phyloP scores from a whole-genome alignment of 2,329 filamentous ascomycete genomes.

The Zopfia rhizophila region DNA sequence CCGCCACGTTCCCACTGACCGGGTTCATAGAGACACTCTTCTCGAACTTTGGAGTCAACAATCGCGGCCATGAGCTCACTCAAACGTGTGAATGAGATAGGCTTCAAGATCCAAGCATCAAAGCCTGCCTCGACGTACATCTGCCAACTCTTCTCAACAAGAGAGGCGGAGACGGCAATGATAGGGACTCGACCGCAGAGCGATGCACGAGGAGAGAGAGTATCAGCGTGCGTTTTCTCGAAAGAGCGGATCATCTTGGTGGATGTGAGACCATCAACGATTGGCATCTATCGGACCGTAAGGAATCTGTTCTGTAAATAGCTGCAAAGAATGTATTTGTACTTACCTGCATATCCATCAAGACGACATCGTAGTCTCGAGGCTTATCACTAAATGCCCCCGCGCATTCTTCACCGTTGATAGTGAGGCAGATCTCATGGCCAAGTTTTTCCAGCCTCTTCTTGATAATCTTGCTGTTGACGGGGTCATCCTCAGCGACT shows the following conservation, averaged over 20 bases:
- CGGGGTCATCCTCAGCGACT: conserved; percentile 87
- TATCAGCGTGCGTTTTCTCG: conserved; percentile 66
- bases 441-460: conserved; percentile 82
- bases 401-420: conserved; percentile 88
- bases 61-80: conserved; percentile 76
- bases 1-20: conserved; percentile 87
- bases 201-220: conserved; percentile 68
- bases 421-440: conserved; percentile 75
- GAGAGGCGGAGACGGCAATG: conserved; percentile 86
- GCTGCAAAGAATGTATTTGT: conserved; percentile 1
- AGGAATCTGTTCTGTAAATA: conserved; percentile 9
- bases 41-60: conserved; percentile 66
- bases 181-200: conserved; percentile 77
- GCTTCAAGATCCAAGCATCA: conserved; percentile 91
- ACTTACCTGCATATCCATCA: conserved; percentile 93
- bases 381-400: conserved; percentile 73
- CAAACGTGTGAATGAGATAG: conserved; percentile 82
- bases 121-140: conserved; percentile 82
- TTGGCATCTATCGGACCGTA: conserved; percentile 76
- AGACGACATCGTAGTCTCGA: conserved; percentile 75
- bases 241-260: conserved; percentile 84
- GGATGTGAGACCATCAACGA: conserved; percentile 83
- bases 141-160: conserved; percentile 74
- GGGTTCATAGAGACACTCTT: conserved; percentile 72
- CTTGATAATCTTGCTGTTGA: conserved; percentile 83